These are phyloP conservation scores for Dioscorea cayenensis DNA, from an alignment of 116 monocot species.

Conservation along the genomic window DNA sequence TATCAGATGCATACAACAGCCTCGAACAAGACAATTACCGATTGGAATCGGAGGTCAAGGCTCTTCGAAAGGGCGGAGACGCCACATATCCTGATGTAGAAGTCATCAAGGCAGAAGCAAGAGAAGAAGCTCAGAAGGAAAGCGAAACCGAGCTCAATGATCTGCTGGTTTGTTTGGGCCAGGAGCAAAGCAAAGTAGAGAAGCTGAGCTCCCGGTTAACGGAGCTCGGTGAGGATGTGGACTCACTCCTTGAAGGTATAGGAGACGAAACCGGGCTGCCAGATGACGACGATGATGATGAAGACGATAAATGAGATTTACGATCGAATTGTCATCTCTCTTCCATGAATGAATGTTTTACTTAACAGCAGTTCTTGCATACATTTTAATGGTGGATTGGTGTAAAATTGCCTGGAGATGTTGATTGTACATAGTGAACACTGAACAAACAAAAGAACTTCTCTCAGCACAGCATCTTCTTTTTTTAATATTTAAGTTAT, in stretches of 20 bases:
- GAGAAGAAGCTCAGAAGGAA: constrained; percentile 84
- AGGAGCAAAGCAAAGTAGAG: constrained; percentile 97
- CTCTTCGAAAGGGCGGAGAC: constrained; percentile 42
- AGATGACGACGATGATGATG: constrained; percentile 44
- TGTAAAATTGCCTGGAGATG: too few species aligned
- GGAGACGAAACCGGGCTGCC: constrained; percentile 60
- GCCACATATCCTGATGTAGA: constrained; percentile 50
- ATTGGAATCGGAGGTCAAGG: constrained; percentile 63
- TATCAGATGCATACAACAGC: constrained; percentile 95
- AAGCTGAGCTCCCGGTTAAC: constrained; percentile 65
- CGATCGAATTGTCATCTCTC: too few species aligned
- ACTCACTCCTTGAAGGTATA: constrained; percentile 78
- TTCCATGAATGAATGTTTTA: too few species aligned
- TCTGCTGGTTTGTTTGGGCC: constrained; percentile 91
- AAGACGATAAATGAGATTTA: constrained; percentile 3
- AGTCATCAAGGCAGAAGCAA: constrained; percentile 63
- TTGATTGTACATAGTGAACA: too few species aligned
- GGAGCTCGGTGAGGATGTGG: constrained; percentile 88
- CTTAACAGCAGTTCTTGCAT: too few species aligned
- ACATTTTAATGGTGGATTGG: too few species aligned
- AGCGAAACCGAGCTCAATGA: constrained; percentile 86
- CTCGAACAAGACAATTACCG: constrained; percentile 72
- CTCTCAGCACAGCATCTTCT: too few species aligned
- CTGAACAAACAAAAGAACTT: too few species aligned
- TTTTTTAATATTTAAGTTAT: too few species aligned